Percentiles rank a stretch among this genome's conserved stretches.
Evolutionary conservation across 306 rosid genomes (phyloP).

Genomic region (Crotalaria pallida): DNA sequence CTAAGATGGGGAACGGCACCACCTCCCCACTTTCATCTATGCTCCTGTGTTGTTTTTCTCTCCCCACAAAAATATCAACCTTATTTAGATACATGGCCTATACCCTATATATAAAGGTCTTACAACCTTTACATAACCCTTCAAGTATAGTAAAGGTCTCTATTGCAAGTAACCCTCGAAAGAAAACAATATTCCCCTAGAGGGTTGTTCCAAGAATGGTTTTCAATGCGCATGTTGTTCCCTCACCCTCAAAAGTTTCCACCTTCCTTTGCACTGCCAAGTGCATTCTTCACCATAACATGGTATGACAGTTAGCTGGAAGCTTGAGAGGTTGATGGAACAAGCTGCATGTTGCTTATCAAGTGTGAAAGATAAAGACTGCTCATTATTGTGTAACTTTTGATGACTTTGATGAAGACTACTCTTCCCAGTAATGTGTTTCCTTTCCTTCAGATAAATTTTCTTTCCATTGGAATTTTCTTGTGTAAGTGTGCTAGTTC

Average conservation of each 20-base stretch:
- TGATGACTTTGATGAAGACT: background rate
- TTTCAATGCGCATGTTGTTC: constrained; percentile 29
- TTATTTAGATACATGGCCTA: background rate
- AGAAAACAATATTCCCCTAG: background rate
- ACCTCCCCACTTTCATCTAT: background rate
- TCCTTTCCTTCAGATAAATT: background rate
- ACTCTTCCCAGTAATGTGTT: background rate
- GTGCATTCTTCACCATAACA: background rate
- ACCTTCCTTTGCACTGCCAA: background rate
- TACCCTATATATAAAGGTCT: background rate
- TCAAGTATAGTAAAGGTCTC: background rate
- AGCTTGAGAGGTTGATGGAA: constrained; percentile 19
- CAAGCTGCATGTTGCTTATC: constrained; percentile 24
- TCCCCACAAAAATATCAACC: background rate
- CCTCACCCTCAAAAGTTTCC: constrained; percentile 45
- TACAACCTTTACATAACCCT: background rate
- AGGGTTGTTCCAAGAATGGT: background rate
- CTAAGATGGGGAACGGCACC: background rate
- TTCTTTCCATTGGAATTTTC: background rate
- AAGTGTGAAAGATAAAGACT: background rate
- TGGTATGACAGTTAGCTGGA: constrained; percentile 9
- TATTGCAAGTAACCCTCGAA: no score
- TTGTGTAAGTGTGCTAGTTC: background rate
- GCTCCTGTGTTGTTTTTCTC: background rate
- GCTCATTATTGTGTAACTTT: background rate